Evolutionary conservation across 441 rosid species (phyloP).

Genomic region (Geranium incanum): DNA sequence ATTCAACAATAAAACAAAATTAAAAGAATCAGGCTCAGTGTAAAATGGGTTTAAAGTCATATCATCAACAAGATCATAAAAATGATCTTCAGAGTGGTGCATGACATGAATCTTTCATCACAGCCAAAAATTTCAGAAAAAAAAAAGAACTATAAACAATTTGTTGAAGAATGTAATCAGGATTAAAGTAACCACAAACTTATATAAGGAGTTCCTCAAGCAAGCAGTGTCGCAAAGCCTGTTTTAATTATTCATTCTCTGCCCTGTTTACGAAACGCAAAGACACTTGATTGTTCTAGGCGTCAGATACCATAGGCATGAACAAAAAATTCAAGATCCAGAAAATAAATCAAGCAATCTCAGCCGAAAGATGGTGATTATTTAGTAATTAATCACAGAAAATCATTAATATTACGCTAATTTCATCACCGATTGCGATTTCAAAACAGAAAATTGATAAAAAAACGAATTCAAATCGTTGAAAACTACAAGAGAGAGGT

Average conservation of each 20-base stretch:
- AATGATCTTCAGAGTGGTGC: background rate
- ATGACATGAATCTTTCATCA: constrained; percentile 6
- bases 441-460: background rate
- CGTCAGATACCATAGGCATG: constrained; percentile 26
- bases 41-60: constrained; percentile 8
- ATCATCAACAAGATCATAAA: background rate
- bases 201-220: constrained; percentile 7
- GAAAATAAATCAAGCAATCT: constrained; percentile 11
- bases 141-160: background rate
- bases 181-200: constrained; percentile 3
- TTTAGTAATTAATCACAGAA: constrained; percentile 9
- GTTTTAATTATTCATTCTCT: background rate
- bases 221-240: constrained; percentile 27
- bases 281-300: constrained; percentile 6
- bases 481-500: constrained; percentile 18
- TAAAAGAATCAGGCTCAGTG: background rate
- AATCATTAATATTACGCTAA: constrained; percentile 1
- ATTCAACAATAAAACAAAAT: background rate
- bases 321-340: background rate
- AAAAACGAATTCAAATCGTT: background rate
- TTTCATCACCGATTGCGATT: constrained; percentile 15
- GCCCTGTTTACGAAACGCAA: constrained; percentile 23
- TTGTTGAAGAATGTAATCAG: background rate
- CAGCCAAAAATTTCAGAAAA: background rate
- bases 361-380: constrained; percentile 30